Evolutionary conservation across 495 filamentous ascomycete species (phyloP), one percentile per base, ranked within the genome.

Genomic region (Penicillium goetzii): DNA sequence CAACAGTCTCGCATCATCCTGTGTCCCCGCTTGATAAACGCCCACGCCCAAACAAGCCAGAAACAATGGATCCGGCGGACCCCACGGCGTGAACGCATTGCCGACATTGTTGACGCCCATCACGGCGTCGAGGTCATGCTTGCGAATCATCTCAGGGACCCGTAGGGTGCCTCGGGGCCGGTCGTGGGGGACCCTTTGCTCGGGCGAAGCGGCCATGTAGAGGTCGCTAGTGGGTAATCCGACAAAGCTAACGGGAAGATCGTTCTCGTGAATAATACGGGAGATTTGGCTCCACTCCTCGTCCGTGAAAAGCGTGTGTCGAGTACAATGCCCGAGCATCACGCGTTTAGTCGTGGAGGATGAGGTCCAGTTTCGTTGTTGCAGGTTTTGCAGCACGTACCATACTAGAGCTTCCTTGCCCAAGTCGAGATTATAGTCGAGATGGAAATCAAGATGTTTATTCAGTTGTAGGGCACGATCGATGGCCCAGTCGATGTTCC

Each of bases 101-200:
- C 89, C 89, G 19, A 92, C 85, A 63, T 92, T 93, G 64, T 92
- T 91, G n/a, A 92, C 80, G 1, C 87, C 84, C 2, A 92, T 79
- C 11, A 86, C 84, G 1, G 80, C 87, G 53, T 87, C 78, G 3
- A 92, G 68, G 0, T 76, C 78, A 63, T 90, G 78, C 26, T 85
- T 74, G 41, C 80, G 75, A 32, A 92, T 89, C 82, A 92, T 79
- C 2, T 86, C 76, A 1, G 84, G 81, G 6, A 92, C 77, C 21
- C 83, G 82, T 11, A 92, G 74, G 3, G 90, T 92, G 1, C 87
- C 88, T 60, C 87, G 74, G 0, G 78, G 74, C 15, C 78, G 72
- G 38, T 72, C 57, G 15, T 70, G 61, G n/a, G 69, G 59, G 2
- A 64, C 59, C 10, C 53, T 45, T 25, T 74, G 47, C 25, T 34